A percentile compares a stretch with the other conserved stretches of the same genome.
phyloP scores from a whole-genome alignment of 2,329 filamentous ascomycete genomes.

The Pseudogymnoascus destructans region DNA sequence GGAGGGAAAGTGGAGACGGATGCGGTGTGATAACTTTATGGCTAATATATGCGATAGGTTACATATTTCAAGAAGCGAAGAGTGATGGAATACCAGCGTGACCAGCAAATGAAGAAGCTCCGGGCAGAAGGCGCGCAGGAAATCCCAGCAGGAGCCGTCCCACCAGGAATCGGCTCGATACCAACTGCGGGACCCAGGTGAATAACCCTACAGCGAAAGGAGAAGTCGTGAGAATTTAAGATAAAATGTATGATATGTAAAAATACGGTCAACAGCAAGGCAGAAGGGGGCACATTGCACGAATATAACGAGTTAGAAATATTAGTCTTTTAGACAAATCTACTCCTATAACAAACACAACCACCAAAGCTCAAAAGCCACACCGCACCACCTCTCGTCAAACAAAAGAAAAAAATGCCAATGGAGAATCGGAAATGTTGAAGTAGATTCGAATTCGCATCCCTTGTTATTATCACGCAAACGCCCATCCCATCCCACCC shows the following conservation, averaged over 20 bases:
- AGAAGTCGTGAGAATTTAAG: not conserved
- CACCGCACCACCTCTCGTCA: not conserved
- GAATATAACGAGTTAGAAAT: slow-evolving; percentile 2
- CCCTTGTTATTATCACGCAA: not conserved
- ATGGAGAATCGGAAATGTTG: not conserved
- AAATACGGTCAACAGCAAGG: not conserved
- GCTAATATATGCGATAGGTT: slow-evolving; percentile 40
- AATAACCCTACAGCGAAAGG: not conserved
- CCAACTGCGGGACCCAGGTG: not conserved
- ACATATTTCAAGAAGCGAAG: slow-evolving; percentile 97
- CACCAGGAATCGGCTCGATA: slow-evolving; percentile 8
- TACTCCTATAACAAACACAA: slow-evolving; percentile 3
- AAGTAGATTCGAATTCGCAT: not conserved
- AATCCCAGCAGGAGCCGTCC: slow-evolving; percentile 28
- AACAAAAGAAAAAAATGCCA: not conserved
- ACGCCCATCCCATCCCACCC: not conserved
- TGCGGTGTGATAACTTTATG: not conserved
- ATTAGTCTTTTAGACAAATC: slow-evolving; percentile 2
- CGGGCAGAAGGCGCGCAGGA: slow-evolving; percentile 57
- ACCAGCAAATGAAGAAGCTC: slow-evolving; percentile 62
- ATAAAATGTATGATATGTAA: slow-evolving; percentile 3
- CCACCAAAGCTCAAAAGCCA: not conserved
- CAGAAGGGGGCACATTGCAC: not conserved
- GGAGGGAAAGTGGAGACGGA: not conserved
- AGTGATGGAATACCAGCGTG: slow-evolving; percentile 82